Evolutionary conservation across 495 filamentous ascomycete genomes (phyloP).

Genomic region (Xylaria palmicola): DNA sequence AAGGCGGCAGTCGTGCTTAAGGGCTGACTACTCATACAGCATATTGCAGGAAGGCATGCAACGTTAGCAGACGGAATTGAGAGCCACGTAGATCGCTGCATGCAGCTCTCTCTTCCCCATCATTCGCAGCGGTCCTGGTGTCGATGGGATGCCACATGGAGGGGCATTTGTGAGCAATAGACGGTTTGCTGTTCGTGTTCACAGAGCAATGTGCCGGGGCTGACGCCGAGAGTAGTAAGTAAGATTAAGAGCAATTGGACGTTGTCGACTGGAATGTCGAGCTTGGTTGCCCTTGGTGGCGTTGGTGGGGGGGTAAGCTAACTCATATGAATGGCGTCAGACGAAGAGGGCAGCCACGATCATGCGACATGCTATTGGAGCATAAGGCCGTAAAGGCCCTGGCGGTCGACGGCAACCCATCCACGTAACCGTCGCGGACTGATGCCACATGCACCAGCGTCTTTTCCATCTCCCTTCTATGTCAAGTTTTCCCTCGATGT

Average conservation of each 20-base stretch:
- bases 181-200: too few relatives aligned
- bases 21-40: background rate
- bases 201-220: too few relatives aligned
- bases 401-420: background rate
- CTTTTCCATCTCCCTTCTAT: background rate
- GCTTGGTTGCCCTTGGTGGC: background rate
- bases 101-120: background rate
- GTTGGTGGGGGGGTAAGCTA: background rate
- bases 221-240: background rate
- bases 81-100: background rate
- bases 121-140: background rate
- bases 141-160: background rate
- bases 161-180: too few relatives aligned
- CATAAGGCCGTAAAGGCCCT: too few relatives aligned
- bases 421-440: background rate
- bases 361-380: constrained; percentile 11
- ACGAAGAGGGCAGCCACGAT: background rate
- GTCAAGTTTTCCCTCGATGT: background rate
- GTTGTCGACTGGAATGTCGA: constrained; percentile 5
- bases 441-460: background rate
- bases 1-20: constrained; percentile 5
- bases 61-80: background rate
- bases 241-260: background rate
- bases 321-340: background rate
- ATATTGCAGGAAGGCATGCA: background rate